phyloP scores from a whole-genome alignment of 2,329 filamentous ascomycete genomes.

The Tricladium varicosporioides region DNA sequence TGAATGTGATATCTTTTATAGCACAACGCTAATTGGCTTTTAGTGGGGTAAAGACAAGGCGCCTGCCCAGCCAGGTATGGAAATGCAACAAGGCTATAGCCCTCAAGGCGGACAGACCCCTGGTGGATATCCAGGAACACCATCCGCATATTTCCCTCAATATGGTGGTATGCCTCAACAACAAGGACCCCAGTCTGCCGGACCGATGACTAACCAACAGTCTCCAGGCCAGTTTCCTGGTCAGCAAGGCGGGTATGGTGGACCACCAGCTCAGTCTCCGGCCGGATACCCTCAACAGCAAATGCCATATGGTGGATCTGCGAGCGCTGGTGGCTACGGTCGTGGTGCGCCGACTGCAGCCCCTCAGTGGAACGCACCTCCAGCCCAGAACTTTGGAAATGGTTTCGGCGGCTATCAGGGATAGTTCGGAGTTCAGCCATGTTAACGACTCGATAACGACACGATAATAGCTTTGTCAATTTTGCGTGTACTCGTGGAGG shows the following conservation, averaged over 20 bases:
- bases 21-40: slow-evolving; percentile 34
- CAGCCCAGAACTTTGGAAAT: slow-evolving; percentile 60
- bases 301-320: slow-evolving; percentile 69
- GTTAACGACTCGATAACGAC: slow-evolving; percentile 11
- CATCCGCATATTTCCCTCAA: slow-evolving; percentile 85
- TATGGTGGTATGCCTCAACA: slow-evolving; percentile 67
- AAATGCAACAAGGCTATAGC: slow-evolving; percentile 63
- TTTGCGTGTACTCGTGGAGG: slow-evolving; percentile 17
- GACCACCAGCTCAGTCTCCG: slow-evolving; percentile 59
- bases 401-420: slow-evolving; percentile 64
- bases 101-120: slow-evolving; percentile 73
- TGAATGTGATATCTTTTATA: slow-evolving; percentile 31
- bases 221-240: slow-evolving; percentile 51
- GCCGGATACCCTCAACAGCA: slow-evolving; percentile 64
- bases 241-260: slow-evolving; percentile 66
- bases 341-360: slow-evolving; percentile 56
- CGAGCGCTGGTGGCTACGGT: slow-evolving; percentile 81
- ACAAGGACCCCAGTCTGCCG: slow-evolving; percentile 36
- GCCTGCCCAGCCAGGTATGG: slow-evolving; percentile 73
- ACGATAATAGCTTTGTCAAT: slow-evolving; percentile 17
- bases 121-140: slow-evolving; percentile 71
- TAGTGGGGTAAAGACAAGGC: slow-evolving; percentile 99
- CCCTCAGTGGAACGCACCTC: slow-evolving; percentile 46
- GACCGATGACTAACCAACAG: slow-evolving; percentile 38
- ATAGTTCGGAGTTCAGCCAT: slow-evolving; percentile 34